Evolutionary conservation across 495 filamentous ascomycete genomes (phyloP), one percentile per base, ranked within the genome.

Genomic region (Parathielavia hyrcaniae): DNA sequence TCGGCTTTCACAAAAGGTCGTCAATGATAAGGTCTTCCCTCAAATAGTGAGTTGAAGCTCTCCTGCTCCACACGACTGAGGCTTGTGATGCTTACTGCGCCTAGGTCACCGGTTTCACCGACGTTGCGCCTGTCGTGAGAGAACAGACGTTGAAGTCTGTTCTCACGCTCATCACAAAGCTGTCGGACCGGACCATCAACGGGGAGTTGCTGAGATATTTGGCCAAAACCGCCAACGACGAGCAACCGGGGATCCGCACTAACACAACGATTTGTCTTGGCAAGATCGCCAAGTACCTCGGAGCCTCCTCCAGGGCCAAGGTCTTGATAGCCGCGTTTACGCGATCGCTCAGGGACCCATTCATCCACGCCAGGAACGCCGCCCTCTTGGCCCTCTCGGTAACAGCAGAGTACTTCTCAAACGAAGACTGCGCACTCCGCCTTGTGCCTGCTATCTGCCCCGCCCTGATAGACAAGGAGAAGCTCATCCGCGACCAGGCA

Each of bases 261-360:
- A 98, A 98, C 67, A 98, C 93, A 0, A 97, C 95, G 0, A 97
- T 98, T 32, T 97, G 93, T 67, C 73, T 98, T 11, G 93, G 93
- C 14, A 96, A 93, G 63, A 96, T 98, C 60, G 91, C 93, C 2
- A 91, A 88, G 63, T 87, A 95, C 63, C 75, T 98, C 16, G 88
- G 90, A 2, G 73, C 81, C 20, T 83, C 83, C 70, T 88, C 86
- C 10, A 80, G 92, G 55, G 80, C 86, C 47, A 98, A 98, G 73
- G 92, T 98, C 2, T 81, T 98, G 44, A 83, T 88, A 40, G 93
- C 93, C 5, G 93, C 95, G 1, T 98, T 97, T 68, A 82, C 86
- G 16, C 81, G 93, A 44, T 87, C 93, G 12, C 81, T 97, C 1
- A 80, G 91, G 23, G 93, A 98, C 67, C 93, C 95, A 0, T 98